Base-by-base conservation (phyloP, 2,329 filamentous ascomycete genomes). In the Blastomyces silverae region DNA sequence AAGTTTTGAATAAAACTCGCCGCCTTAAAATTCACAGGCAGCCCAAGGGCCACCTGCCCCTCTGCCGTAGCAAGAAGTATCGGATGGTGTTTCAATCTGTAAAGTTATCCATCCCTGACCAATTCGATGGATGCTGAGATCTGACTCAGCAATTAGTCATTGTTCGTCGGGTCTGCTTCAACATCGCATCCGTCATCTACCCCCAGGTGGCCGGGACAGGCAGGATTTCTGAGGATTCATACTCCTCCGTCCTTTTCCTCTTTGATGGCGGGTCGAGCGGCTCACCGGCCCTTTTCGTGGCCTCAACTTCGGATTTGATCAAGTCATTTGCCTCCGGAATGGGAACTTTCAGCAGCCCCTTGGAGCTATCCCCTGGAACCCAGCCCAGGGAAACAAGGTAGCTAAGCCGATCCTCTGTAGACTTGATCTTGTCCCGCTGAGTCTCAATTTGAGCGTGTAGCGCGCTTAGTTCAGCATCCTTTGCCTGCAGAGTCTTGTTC, bases 21-120 rank as follows among this genome's bases (percentile, higher is more conserved):
- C n/a, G 55, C 55, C 31, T 58, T 58, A 58, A 58, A 58, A 58
- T 58, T 58, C 55, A 34, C 55, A 58, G 55, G 55, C 55, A 58
- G 34, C 34, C n/a, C 5, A 34, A 34, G 15, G 11, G 2, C 17
- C 53, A 10, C 17, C 6, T 39, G 3, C 17, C 31, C 17, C 8
- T 56, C 34, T 15, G 15, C 22, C 6, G 7, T 34, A 5, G 6
- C 31, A 34, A 34, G 31, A 8, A 34, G 31, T 34, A 34, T 7
- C 3, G 6, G 5, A 34, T 34, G 31, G 31, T 34, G 31, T 34
- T 34, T 7, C 3, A 34, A 4, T 34, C 1, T 34, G 5, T 5
- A 34, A 34, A 34, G 31, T 4, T 34, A 4, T 34, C 31, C 31
- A 34, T 34, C 31, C 31, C 31, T 34, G 31, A n/a, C n/a, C n/a